Percentiles rank a stretch among this genome's conserved stretches.
phyloP scores from a whole-genome alignment of 768 basidiomycete species.

The Sutorius australiensis region DNA sequence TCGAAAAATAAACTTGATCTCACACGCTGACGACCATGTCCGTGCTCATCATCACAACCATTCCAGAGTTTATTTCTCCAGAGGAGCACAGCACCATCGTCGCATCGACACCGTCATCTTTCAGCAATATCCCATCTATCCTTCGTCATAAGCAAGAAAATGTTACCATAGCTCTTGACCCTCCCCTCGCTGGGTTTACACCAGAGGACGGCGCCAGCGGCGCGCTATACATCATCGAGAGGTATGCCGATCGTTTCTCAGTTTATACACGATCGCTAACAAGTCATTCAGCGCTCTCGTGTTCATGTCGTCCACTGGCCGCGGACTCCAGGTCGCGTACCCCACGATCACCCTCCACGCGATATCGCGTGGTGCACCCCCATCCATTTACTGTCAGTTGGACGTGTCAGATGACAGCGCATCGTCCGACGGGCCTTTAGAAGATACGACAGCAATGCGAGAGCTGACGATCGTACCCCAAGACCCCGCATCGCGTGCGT shows the following conservation, averaged over 20 bases:
- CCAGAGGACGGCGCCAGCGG: conserved; percentile 53
- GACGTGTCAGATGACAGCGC: conserved; percentile 54
- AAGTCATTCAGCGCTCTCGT: conserved; percentile 55
- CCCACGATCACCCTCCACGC: conserved; percentile 93
- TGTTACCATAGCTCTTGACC: conserved; percentile 68
- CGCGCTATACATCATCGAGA: conserved; percentile 81
- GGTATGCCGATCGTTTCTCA: conserved; percentile 41
- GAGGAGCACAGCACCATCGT: conserved; percentile 69
- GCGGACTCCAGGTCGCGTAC: conserved; percentile 83
- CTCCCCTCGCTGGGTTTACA: conserved; percentile 59
- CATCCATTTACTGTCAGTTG: conserved; percentile 90
- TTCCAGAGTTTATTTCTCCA: conserved; percentile 47
- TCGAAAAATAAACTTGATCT: neutral
- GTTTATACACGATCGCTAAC: conserved; percentile 4
- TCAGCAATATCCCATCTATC: conserved; percentile 80
- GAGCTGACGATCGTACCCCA: conserved; percentile 78
- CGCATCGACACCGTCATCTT: conserved; percentile 80
- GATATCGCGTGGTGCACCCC: conserved; percentile 61
- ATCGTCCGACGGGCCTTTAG: conserved; percentile 34
- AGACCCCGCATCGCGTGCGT: conserved; percentile 56
- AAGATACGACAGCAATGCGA: conserved; percentile 55
- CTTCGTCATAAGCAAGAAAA: conserved; percentile 70
- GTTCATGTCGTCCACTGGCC: conserved; percentile 67
- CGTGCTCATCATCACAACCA: conserved; percentile 33
- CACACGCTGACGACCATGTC: conserved; percentile 13